Percentiles rank a stretch among this genome's conserved stretches.
Conservation (phyloP, 352 stramenopile species). For the Elongisporangium prolatum region DNA sequence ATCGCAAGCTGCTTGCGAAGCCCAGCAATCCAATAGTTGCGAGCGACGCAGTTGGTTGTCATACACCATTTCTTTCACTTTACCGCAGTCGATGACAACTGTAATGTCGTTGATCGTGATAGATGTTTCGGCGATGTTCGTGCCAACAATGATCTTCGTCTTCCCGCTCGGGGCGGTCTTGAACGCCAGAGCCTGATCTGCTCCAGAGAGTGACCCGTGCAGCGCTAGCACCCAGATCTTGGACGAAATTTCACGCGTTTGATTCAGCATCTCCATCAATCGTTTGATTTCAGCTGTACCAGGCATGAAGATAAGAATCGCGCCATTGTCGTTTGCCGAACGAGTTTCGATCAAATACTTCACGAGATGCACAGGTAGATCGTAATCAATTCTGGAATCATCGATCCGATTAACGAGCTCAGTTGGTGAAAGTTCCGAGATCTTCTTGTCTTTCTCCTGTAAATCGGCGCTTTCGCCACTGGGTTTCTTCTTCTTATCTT, state of each 20-base stretch:
- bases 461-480: constrained; percentile 13
- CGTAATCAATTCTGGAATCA: constrained; percentile 93
- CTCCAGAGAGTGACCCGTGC: constrained; percentile 67
- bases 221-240: constrained; percentile 67
- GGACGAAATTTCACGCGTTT: constrained; percentile 16
- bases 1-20: constrained; percentile 72
- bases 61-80: constrained; percentile 89
- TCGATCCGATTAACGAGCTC: constrained; percentile 77
- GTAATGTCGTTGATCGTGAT: constrained; percentile 89
- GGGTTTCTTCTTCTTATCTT: constrained; percentile 50
- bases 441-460: constrained; percentile 18
- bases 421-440: constrained; percentile 27
- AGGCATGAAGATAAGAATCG: constrained; percentile 82
- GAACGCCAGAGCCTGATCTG: constrained; percentile 76
- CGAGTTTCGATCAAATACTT: constrained; percentile 54
- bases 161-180: constrained; percentile 49
- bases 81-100: constrained; percentile 80
- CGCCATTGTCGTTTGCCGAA: constrained; percentile 21
- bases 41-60: constrained; percentile 63
- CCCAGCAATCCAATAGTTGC: constrained; percentile 79
- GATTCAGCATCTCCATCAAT: constrained; percentile 63
- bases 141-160: constrained; percentile 85
- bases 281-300: constrained; percentile 83
- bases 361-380: constrained; percentile 85
- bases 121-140: constrained; percentile 88